These are phyloP conservation scores for Globisporangium viniferum DNA, from an alignment of 352 stramenopile species.

Conservation along the genomic window DNA sequence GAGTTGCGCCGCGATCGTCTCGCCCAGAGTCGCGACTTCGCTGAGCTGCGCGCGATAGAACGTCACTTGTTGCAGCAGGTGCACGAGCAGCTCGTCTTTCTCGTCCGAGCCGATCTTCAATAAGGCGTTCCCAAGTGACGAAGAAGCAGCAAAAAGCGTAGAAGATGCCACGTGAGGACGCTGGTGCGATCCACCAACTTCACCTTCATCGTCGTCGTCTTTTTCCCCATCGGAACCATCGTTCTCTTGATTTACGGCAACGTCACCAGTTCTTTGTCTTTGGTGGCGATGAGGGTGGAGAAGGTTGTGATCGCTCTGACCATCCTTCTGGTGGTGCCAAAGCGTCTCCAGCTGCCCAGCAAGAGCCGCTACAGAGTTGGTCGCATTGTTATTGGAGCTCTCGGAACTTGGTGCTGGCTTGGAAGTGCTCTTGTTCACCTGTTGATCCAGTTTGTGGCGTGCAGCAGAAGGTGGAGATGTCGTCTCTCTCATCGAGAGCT, in stretches of 20 bases:
- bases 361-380: constrained; percentile 23
- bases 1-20: constrained; percentile 66
- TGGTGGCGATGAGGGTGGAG: background rate
- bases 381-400: background rate
- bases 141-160: background rate
- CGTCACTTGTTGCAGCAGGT: constrained; percentile 43
- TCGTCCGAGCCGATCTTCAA: constrained; percentile 51
- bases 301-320: background rate
- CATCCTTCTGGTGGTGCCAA: constrained; percentile 16
- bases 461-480: background rate
- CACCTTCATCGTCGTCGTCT: background rate
- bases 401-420: background rate
- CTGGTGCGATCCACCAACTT: background rate
- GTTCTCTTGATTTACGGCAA: background rate
- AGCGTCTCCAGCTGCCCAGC: constrained; percentile 26
- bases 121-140: constrained; percentile 21
- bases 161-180: background rate
- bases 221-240: background rate
- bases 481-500: background rate
- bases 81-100: constrained; percentile 53
- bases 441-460: background rate
- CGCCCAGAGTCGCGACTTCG: constrained; percentile 50
- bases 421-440: background rate
- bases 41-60: constrained; percentile 35
- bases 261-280: background rate